Percentiles rank a stretch among this genome's conserved stretches.
Conservation (phyloP, 1,284 basidiomycete species). For the Stereum hirsutum region DNA sequence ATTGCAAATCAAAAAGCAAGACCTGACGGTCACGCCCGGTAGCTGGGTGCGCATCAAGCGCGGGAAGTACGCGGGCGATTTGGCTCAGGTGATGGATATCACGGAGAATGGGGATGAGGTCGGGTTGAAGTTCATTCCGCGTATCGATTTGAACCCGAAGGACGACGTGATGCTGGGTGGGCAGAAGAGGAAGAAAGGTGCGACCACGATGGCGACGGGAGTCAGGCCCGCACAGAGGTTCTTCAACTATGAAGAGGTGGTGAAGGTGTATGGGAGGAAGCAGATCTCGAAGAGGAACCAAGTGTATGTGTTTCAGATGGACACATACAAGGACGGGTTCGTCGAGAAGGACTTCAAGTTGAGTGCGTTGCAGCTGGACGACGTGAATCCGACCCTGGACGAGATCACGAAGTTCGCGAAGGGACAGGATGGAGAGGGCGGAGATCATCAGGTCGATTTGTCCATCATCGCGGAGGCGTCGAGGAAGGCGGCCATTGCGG, state of each 20-base stretch:
- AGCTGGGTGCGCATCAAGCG: constrained; percentile 95
- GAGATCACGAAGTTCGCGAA: constrained; percentile 90
- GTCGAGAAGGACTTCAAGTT: constrained; percentile 95
- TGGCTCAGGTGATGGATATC: constrained; percentile 93
- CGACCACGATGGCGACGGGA: constrained; percentile 26
- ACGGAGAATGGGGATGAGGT: constrained; percentile 93
- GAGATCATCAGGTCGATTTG: constrained; percentile 61
- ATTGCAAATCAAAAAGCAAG: constrained; percentile 93
- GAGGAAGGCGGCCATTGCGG: constrained; percentile 77
- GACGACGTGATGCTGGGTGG: constrained; percentile 65
- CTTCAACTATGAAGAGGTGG: constrained; percentile 92
- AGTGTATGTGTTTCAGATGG: constrained; percentile 81
- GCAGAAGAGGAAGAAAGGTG: constrained; percentile 64
- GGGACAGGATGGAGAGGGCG: constrained; percentile 53
- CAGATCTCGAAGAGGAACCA: constrained; percentile 66
- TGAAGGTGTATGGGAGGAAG: constrained; percentile 78
- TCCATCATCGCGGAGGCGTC: constrained; percentile 85
- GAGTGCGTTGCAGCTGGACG: constrained; percentile 72
- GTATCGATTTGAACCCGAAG: constrained; percentile 91
- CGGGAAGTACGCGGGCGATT: constrained; percentile 90
- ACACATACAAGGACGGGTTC: constrained; percentile 93
- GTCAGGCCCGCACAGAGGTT: constrained; percentile 87
- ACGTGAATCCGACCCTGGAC: constrained; percentile 92
- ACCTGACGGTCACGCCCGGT: constrained; percentile 76
- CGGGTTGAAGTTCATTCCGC: constrained; percentile 90